Evolutionary conservation across 202 grass and related monocot species (phyloP), one percentile per base, ranked within the genome.

Genomic region (Elaeis oleifera): DNA sequence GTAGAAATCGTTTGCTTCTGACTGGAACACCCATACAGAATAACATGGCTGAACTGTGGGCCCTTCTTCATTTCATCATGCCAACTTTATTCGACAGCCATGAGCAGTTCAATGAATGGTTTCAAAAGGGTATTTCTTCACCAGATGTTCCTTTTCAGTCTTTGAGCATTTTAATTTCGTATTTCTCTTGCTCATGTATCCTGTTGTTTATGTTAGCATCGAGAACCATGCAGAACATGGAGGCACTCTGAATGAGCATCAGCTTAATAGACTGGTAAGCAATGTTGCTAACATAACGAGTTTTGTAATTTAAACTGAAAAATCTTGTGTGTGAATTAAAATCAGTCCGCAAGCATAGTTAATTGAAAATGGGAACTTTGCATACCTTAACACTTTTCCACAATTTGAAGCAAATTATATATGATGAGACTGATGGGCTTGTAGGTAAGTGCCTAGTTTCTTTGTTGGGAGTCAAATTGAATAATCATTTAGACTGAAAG

Each of bases 61-160:
- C 95, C n/a, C 85, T 99, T 76, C 95, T 99, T 75, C 95, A 99
- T 78, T 99, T 99, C 69, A 99, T 99, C 67, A 99, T 99, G 95
- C 95, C 95, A 21, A 99, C 95, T 69, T 84, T 99, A 54, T 99
- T 99, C 90, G 95, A 99, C 51, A 99, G 95, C 53, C 95, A 99
- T 53, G 95, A 99, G 59, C 95, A 99, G 70, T 99, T 99, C 56
- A 94, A 89, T 25, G 95, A 99, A 72, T 99, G 95, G 95, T 99
- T 99, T 94, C 95, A 51, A 99, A 99, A 68, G 95, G 95, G 95
- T 99, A 99, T 53, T 24, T 24, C 58, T 80, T 65, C 60, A 6
- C 18, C 67, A 17, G 49, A 63, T 67, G 4, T 77, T 79, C 54
- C 70, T 57, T 57, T 79, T 4, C 15, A 85, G 61, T 64, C 68